A percentile compares a stretch with the other conserved stretches of the same genome.
Conservation (phyloP, 2,329 filamentous ascomycete genomes). For the Venturia oleaginea region DNA sequence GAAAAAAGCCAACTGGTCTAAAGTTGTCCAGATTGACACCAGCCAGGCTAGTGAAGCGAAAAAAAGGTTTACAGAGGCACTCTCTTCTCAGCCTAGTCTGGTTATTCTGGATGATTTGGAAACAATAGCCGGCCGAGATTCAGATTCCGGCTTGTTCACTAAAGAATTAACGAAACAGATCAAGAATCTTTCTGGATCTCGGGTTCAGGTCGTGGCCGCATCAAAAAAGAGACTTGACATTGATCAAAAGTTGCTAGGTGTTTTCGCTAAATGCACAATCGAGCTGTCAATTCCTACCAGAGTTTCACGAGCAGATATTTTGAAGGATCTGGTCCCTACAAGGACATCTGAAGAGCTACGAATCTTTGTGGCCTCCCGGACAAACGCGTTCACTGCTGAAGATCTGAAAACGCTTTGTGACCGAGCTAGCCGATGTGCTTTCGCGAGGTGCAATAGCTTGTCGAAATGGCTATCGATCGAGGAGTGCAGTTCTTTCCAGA, state of each 20-base stretch:
- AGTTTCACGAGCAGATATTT: conserved; percentile 61
- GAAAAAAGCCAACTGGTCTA: conserved; percentile 57
- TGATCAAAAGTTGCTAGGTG: conserved; percentile 58
- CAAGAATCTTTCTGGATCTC: conserved; percentile 43
- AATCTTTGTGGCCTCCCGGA: conserved; percentile 57
- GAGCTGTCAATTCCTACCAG: conserved; percentile 70
- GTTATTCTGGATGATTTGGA: conserved; percentile 74
- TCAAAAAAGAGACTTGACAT: conserved; percentile 66
- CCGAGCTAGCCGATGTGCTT: conserved; percentile 33
- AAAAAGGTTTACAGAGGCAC: conserved; percentile 62
- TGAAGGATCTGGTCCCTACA: conserved; percentile 50
- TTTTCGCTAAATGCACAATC: conserved; percentile 54
- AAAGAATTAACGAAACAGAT: conserved; percentile 43
- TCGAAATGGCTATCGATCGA: not conserved
- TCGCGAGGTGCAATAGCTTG: not conserved
- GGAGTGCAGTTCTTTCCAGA: not conserved
- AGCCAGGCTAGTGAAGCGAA: conserved; percentile 46
- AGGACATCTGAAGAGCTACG: conserved; percentile 45
- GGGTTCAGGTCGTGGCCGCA: conserved; percentile 65
- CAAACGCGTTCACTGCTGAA: conserved; percentile 77
- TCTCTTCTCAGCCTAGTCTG: conserved; percentile 61
- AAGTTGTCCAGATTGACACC: conserved; percentile 51
- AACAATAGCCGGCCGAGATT: conserved; percentile 52
- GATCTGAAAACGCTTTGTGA: conserved; percentile 62
- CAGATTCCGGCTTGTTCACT: conserved; percentile 31